Conservation (phyloP, 345 rosid species). For the Brassica cretica region DNA sequence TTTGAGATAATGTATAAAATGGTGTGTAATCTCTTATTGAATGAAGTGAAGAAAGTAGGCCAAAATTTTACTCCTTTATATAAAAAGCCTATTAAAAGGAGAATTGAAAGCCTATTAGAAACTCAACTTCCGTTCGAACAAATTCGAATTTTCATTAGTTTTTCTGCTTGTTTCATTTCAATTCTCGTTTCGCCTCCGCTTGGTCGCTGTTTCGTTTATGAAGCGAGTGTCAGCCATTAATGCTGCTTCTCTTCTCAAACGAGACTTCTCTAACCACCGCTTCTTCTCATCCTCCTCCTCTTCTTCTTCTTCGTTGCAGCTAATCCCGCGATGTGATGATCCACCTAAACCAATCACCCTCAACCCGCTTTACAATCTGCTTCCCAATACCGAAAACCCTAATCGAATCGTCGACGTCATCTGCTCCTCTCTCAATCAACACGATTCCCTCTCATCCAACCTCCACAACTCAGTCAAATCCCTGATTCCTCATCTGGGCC, state of each 20-base stretch:
- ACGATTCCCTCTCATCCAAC: conserved; percentile 26
- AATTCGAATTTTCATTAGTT: not conserved
- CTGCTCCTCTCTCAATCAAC: conserved; percentile 51
- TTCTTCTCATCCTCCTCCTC: conserved; percentile 38
- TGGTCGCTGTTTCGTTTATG: conserved; percentile 19
- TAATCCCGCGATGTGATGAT: conserved; percentile 14
- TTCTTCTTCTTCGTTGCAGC: conserved; percentile 44
- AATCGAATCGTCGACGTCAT: conserved; percentile 57
- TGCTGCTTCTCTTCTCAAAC: not conserved
- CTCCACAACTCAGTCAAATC: conserved; percentile 35
- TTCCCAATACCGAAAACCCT: conserved; percentile 65
- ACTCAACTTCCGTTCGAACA: not conserved
- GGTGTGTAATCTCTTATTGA: too few relatives aligned
- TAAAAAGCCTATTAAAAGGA: not conserved
- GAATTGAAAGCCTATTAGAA: not conserved
- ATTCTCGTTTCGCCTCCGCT: not conserved
- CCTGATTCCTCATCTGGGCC: conserved; percentile 53
- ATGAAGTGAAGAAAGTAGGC: not conserved
- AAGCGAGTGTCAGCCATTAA: conserved; percentile 24
- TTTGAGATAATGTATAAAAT: too few relatives aligned
- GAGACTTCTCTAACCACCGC: not conserved
- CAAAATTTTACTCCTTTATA: not conserved
- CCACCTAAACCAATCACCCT: conserved; percentile 30
- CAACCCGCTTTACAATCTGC: conserved; percentile 59
- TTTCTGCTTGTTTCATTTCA: not conserved